Base-by-base conservation (phyloP, 306 rosid species). In the Acacia melanoxylon region DNA sequence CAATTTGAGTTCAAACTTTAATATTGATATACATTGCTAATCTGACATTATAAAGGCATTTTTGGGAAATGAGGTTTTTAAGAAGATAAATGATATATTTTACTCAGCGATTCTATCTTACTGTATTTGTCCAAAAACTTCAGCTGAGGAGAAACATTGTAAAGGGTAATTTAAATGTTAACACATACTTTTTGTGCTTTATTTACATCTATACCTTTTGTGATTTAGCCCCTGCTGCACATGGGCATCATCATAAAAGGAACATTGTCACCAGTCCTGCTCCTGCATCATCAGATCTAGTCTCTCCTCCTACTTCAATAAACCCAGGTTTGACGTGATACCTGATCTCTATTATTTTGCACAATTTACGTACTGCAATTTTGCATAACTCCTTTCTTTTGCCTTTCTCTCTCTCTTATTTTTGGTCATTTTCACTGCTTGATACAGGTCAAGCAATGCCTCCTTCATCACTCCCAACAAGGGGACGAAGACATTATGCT, bases 191-290 rank as follows among this genome's bases (percentile, higher is more conserved):
- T 37, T 37, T 37, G 1, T 37, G 41, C 41, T 37, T 37, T 72
- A 65, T 85, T 62, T 68, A 81, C 77, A 24, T 42, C 24, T 37
- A 72, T 78, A 58, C 80, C 48, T 42, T 76, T 71, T 80, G 75
- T 83, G 61, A 44, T 45, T 78, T 75, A 88, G 97, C 91, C 85
- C 93, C 94, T 90, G 73, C 91, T 42, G 69, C 78, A 49, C 90
- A 76, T 61, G 88, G 87, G 74, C 89, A 89, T 87, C 87, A 84
- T 69, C 89, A 82, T 79, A 24, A 86, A 29, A 76, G 89, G 85
- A 90, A 78, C 80, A 86, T 76, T 71, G 79, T 75, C 85, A 77
- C 78, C 83, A 87, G 89, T 78, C 97, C 90, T 72, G 88, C 94
- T 78, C 90, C 94, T 31, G 85, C 90, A 74, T 85, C 93, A 51